Percentiles rank a stretch among this genome's conserved stretches.
phyloP scores from a whole-genome alignment of 805 yeast genomes.

The Lipomyces oligophaga region DNA sequence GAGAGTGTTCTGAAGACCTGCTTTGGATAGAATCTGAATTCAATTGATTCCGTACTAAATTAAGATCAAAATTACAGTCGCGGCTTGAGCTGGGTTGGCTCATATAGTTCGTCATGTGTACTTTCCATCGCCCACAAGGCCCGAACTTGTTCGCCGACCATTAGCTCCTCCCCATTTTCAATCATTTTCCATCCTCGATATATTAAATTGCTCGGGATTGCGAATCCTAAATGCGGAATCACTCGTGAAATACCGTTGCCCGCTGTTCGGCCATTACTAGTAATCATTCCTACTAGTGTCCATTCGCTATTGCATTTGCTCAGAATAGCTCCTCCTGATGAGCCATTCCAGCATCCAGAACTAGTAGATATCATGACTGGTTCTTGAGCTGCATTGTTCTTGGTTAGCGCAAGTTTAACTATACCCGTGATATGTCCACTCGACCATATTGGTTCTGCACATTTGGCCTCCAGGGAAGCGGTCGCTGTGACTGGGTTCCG shows the following conservation, averaged over 20 bases:
- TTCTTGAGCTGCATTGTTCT: not conserved
- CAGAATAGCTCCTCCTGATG: conserved; percentile 15
- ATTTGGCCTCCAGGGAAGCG: no score
- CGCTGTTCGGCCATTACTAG: conserved; percentile 10
- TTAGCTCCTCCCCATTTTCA: not conserved
- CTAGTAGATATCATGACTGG: conserved; percentile 4
- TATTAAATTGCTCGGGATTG: conserved; percentile 8
- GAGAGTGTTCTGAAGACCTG: no score
- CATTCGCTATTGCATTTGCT: not conserved
- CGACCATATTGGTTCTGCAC: conserved; percentile 10
- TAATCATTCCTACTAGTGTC: conserved; percentile 13
- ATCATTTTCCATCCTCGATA: not conserved
- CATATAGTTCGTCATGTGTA: conserved; percentile 4
- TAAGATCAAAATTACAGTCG: no score
- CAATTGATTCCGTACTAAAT: no score
- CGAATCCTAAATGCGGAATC: conserved; percentile 14
- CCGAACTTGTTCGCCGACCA: not conserved
- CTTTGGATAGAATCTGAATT: no score
- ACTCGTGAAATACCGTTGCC: not conserved
- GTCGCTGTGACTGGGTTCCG: conserved; percentile 2
- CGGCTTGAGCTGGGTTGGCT: no score
- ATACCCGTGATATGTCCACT: conserved; percentile 7
- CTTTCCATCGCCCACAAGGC: conserved; percentile 14
- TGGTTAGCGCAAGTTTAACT: conserved; percentile 2
- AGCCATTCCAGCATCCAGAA: conserved; percentile 22